Evolutionary conservation across 345 rosid species (phyloP).

Genomic region (Diplotaxis tenuifolia): DNA sequence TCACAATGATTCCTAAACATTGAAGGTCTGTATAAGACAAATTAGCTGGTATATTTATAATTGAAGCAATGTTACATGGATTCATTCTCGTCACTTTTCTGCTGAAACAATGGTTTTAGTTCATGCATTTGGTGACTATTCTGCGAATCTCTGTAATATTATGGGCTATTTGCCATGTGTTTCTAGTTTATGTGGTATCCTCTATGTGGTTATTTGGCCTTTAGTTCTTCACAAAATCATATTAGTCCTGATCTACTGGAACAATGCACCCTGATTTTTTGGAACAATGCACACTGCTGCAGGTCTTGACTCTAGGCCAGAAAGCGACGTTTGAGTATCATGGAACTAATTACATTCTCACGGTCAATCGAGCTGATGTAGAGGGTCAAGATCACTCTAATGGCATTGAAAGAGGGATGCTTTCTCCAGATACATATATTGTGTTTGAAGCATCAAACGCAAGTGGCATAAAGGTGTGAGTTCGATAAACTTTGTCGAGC

Average conservation of each 20-base stretch:
- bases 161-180: background rate
- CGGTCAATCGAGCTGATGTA: conserved; percentile 73
- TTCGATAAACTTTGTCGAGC: conserved; percentile 9
- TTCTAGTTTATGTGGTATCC: background rate
- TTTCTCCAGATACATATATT: conserved; percentile 78
- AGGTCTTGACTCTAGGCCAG: conserved; percentile 96
- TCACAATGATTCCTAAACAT: background rate
- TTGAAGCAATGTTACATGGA: conserved; percentile 11
- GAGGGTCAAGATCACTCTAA: conserved; percentile 11
- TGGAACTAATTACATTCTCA: conserved; percentile 84
- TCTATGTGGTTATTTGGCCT: conserved; percentile 14
- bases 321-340: conserved; percentile 38
- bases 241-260: background rate
- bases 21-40: background rate
- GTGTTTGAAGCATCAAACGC: conserved; percentile 83
- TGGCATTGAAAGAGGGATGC: conserved; percentile 83
- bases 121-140: background rate
- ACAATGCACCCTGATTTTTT: background rate
- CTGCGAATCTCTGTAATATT: background rate
- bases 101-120: background rate
- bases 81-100: background rate
- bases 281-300: conserved; percentile 27
- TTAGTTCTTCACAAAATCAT: background rate
- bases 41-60: conserved; percentile 19
- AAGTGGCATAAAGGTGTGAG: conserved; percentile 88